Evolutionary conservation across 208 protist genomes (phyloP), one percentile per base, ranked within the genome.

Genomic region (Balamuthia mandrillaris): DNA sequence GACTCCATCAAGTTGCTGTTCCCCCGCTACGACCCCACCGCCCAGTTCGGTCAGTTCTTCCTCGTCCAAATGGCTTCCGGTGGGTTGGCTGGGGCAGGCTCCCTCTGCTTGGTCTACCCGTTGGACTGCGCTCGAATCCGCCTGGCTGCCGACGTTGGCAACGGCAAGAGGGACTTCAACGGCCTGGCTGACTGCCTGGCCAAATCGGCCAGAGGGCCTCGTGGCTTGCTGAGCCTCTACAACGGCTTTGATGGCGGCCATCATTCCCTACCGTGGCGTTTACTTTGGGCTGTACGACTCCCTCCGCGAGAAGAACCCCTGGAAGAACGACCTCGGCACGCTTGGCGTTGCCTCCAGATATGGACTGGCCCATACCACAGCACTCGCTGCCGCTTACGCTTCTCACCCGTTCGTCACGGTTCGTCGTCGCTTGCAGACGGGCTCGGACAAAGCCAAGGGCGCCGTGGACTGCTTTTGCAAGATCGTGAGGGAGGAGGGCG

Each of bases 371-470:
- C n/a, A 92, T 86, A 82, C 78, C 54, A 85, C 91, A 24, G n/a
- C n/a, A n/a, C 88, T 92, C 27, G 93, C 90, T 39, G 79, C 68
- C 37, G 92, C 91, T 56, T 87, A 94, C 49, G 88, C 86, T 24
- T 92, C 92, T 0, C 98, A 99, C 90, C 97, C 97, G 51, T 92
- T 99, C 86, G 97, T 98, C 92, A 99, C 97, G 31, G 94, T 98
- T 84, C 94, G 97, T 78, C 92, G 97, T 90, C 94, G 97, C 86
- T 95, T 98, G 90, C 96, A 97, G 95, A 98, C n/a, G 79, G 14
- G 85, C 29, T 44, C 49, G 4, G 94, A 93, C 85, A 88, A 98
- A 61, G 98, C 98, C 95, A 94, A 79, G 29, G 81, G 84, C 63
- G 84, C 92, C 1, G 1, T 91, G 27, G 85, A 96, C 85, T 93